A percentile compares a stretch with the other conserved stretches of the same genome.
Evolutionary conservation across 2,329 filamentous ascomycete genomes (phyloP).

Genomic region (Stagonosporopsis cucurbitacearum): DNA sequence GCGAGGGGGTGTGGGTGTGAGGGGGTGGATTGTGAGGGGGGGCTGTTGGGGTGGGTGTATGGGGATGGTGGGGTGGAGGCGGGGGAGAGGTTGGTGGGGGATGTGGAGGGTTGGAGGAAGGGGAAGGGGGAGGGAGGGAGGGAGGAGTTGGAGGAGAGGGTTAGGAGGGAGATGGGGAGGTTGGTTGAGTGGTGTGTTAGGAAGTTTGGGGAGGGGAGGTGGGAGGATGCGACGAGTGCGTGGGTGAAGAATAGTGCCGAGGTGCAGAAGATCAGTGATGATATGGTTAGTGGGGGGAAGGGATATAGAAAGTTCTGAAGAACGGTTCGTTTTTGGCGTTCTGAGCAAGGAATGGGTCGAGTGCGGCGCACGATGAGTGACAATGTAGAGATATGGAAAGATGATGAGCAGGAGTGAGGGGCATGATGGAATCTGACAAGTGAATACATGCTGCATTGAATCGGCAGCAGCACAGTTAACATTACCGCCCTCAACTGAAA

Average conservation of each 20-base stretch:
- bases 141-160: conserved; percentile 40
- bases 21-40: conserved; percentile 6
- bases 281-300: conserved; percentile 54
- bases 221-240: conserved; percentile 53
- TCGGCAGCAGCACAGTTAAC: conserved; percentile 36
- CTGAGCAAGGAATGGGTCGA: conserved; percentile 17
- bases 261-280: conserved; percentile 49
- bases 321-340: too few species aligned
- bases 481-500: conserved; percentile 39
- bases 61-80: conserved; percentile 9
- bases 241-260: conserved; percentile 53
- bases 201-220: conserved; percentile 54
- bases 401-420: not conserved
- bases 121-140: conserved; percentile 26
- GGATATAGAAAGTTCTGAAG: conserved; percentile 56
- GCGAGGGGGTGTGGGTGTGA: conserved; percentile 5
- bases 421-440: conserved; percentile 23
- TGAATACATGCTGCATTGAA: conserved; percentile 25
- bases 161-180: conserved; percentile 48
- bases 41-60: conserved; percentile 4
- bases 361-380: not conserved
- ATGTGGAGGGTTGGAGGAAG: conserved; percentile 49
- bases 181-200: conserved; percentile 54
- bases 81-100: conserved; percentile 37
- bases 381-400: not conserved